Conservation (phyloP, 805 yeast species). For the Lachancea sp. region DNA sequence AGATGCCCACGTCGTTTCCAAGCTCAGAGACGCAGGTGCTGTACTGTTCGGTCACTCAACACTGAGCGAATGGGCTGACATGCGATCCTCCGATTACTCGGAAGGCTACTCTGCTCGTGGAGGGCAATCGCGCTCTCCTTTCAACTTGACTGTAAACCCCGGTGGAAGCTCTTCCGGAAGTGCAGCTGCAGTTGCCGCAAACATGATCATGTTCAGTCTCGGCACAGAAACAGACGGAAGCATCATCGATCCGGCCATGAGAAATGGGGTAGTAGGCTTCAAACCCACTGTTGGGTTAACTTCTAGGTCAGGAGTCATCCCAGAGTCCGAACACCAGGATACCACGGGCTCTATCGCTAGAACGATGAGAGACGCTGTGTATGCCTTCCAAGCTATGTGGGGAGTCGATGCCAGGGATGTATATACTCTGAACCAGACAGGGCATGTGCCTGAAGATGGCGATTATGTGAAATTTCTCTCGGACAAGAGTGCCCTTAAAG, state of each 20-base stretch:
- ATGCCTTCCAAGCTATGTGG: slow-evolving; percentile 28
- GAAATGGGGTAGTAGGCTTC: slow-evolving; percentile 26
- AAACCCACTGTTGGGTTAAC: slow-evolving; percentile 30
- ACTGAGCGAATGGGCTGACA: slow-evolving; percentile 30
- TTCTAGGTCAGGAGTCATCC: slow-evolving; percentile 26
- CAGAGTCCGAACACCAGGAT: slow-evolving; percentile 29
- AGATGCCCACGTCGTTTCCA: slow-evolving; percentile 26
- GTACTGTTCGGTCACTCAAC: slow-evolving; percentile 27
- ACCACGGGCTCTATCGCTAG: slow-evolving; percentile 27
- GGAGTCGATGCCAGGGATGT: slow-evolving; percentile 25
- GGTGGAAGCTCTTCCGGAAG: slow-evolving; percentile 31
- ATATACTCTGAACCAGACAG: slow-evolving; percentile 25
- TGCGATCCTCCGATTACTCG: slow-evolving; percentile 24
- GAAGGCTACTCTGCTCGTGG: slow-evolving; percentile 30
- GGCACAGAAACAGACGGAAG: slow-evolving; percentile 31
- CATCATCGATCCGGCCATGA: slow-evolving; percentile 26
- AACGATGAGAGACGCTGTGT: slow-evolving; percentile 26
- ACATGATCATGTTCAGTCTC: slow-evolving; percentile 26
- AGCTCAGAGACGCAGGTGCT: slow-evolving; percentile 28
- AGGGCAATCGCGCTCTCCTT: slow-evolving; percentile 28
- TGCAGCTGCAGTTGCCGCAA: slow-evolving; percentile 27
- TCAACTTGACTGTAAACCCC: slow-evolving; percentile 23
- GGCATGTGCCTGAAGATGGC: slow-evolving; percentile 27
- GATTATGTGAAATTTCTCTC: slow-evolving; percentile 23
- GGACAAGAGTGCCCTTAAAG: slow-evolving; percentile 23